Percentiles rank a stretch among this genome's conserved stretches.
phyloP scores from a whole-genome alignment of 441 rosid species.

The Aquilaria agallochum region DNA sequence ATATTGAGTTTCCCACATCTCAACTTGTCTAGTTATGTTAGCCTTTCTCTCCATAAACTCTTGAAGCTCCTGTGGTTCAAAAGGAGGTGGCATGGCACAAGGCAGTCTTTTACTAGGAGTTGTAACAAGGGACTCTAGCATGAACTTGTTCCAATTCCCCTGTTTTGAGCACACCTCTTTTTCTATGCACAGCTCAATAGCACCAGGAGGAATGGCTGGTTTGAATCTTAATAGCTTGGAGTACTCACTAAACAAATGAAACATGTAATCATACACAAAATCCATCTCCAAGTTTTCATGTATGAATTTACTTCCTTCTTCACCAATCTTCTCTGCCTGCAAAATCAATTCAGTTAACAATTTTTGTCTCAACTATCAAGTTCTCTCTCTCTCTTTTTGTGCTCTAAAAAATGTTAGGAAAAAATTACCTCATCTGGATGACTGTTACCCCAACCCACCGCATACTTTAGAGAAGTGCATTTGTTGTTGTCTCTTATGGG shows the following conservation, averaged over 20 bases:
- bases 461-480: constrained; percentile 11
- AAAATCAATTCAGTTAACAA: neutral
- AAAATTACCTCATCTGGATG: constrained; percentile 7
- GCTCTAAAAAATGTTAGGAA: neutral
- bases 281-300: constrained; percentile 13
- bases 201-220: constrained; percentile 5
- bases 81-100: neutral
- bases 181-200: constrained; percentile 8
- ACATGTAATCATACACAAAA: constrained; percentile 12
- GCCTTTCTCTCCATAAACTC: neutral
- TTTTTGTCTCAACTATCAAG: no score
- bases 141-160: constrained; percentile 9
- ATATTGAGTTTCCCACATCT: constrained; percentile 2
- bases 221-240: constrained; percentile 13
- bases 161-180: neutral
- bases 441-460: constrained; percentile 12
- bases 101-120: constrained; percentile 2
- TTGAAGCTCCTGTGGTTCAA: neutral
- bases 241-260: constrained; percentile 9
- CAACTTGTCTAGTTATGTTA: neutral
- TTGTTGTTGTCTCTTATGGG: constrained; percentile 4
- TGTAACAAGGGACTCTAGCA: constrained; percentile 8
- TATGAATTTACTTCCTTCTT: constrained; percentile 6
- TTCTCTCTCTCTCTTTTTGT: no score
- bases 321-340: constrained; percentile 9